Evolutionary conservation across 2,329 filamentous ascomycete genomes (phyloP).

Genomic region (Sporothrix variecibatus): DNA sequence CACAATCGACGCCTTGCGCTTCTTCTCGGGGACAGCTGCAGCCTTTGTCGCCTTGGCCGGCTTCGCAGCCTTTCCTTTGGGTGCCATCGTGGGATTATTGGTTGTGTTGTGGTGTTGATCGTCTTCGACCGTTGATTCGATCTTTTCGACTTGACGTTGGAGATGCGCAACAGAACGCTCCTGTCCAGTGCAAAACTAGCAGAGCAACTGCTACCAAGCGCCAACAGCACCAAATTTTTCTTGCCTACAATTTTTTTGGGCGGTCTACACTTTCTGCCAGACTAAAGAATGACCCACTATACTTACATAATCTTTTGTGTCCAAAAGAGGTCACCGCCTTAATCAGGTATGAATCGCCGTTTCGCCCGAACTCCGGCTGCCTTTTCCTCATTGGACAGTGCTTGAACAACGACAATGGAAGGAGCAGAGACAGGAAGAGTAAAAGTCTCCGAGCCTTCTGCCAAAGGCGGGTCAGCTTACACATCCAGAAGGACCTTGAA

Average conservation of each 20-base stretch:
- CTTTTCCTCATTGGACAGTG: neutral
- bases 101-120: neutral
- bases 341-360: neutral
- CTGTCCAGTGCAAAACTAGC: slow-evolving; percentile 1
- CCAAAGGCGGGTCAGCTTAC: slow-evolving; percentile 16
- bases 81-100: slow-evolving; percentile 40
- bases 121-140: slow-evolving; percentile 11
- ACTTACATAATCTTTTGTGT: neutral
- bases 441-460: slow-evolving; percentile 25
- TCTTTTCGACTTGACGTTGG: slow-evolving; percentile 5
- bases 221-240: slow-evolving; percentile 24
- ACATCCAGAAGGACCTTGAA: slow-evolving; percentile 2
- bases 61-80: slow-evolving; percentile 38
- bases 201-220: neutral
- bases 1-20: slow-evolving; percentile 64
- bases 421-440: neutral
- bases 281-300: neutral
- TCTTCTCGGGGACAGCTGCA: slow-evolving; percentile 41
- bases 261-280: slow-evolving; percentile 25
- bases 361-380: neutral
- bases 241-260: slow-evolving; percentile 31
- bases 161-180: neutral
- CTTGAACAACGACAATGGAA: neutral
- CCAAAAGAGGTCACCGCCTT: slow-evolving; percentile 2
- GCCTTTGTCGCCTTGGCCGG: slow-evolving; percentile 2